Base-by-base conservation (phyloP, 179 eudicot species). In the Amaranthus tricolor region DNA sequence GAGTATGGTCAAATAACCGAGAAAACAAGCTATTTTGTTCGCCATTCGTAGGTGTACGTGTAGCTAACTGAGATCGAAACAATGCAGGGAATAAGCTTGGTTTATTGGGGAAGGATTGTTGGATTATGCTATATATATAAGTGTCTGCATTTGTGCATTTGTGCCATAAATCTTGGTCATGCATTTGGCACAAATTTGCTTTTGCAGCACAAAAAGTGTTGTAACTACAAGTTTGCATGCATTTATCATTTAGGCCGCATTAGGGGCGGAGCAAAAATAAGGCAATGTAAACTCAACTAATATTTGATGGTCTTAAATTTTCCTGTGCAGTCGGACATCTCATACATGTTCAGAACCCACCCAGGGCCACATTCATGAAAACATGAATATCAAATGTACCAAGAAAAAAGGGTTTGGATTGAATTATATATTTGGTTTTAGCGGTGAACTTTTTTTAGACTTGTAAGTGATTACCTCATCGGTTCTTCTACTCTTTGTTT, bases 101-200 rank as follows among this genome's bases (percentile, higher is more conserved):
- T 62, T 10, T 76, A 68, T 7, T 62, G 15, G n/a, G 20, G 57
- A 62, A 31, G 56, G 45, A 45, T 56, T 57, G 16, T 6, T n/a
- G 53, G 62, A 47, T 17, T 66, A 67, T 19, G 57, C 47, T 64
- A 14, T 13, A 51, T 59, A 66, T n/a, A 70, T 20, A 15, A 56
- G 56, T 21, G 15, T 49, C 5, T 31, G n/a, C n/a, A n/a, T n/a
- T n/a, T n/a, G n/a, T 49, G 54, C 54, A 68, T 67, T 50, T 50
- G 5, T 13, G 63, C 20, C 62, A 67, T 6, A 44, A 45, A 73
- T 20, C 4, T 3, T 17, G 51, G 74, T 78, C 81, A 72, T 12
- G 77, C 77, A 47, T 68, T 78, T 60, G 9, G 75, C 19, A 48
- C 72, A 40, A 8, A 47, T 21, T n/a, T 24, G 40, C 20, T 67